These are phyloP conservation scores for Phytophthora foliorum DNA, from an alignment of 352 stramenopile species.

Conservation along the genomic window DNA sequence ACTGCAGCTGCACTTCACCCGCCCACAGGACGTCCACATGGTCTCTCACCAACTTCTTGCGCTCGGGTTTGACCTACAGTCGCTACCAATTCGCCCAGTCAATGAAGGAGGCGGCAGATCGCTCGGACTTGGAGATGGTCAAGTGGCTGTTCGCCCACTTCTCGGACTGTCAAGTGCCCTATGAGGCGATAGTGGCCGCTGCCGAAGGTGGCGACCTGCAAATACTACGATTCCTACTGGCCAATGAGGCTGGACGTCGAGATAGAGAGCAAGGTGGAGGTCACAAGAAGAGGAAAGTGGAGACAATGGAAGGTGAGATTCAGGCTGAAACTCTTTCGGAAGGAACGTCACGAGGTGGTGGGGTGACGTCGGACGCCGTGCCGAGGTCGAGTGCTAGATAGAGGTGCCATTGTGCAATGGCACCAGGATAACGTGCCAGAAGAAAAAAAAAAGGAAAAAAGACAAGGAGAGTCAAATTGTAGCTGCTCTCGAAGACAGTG, in stretches of 20 bases:
- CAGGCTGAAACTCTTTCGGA: neutral
- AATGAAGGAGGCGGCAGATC: neutral
- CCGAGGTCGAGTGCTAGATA: too few species aligned
- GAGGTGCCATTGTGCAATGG: conserved; percentile 7
- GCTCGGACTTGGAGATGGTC: neutral
- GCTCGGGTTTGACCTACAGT: conserved; percentile 6
- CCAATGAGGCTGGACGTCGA: conserved; percentile 4
- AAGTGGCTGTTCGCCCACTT: conserved; percentile 14
- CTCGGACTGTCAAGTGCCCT: neutral
- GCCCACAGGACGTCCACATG: conserved; percentile 1
- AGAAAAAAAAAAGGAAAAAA: too few species aligned
- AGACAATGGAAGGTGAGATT: neutral
- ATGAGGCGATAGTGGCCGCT: neutral
- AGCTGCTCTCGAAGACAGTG: neutral
- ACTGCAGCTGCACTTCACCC: conserved; percentile 7
- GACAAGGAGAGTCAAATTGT: neutral
- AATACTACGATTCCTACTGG: conserved; percentile 11
- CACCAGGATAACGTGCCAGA: neutral
- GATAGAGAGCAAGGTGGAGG: neutral
- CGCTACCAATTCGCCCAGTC: conserved; percentile 15
- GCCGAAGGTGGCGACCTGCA: neutral
- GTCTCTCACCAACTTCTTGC: conserved; percentile 14
- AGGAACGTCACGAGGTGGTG: neutral
- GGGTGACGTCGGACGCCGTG: too few species aligned
- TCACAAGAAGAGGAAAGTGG: conserved; percentile 13